phyloP scores from a whole-genome alignment of 495 filamentous ascomycete genomes.

The Haplographium delicatum region DNA sequence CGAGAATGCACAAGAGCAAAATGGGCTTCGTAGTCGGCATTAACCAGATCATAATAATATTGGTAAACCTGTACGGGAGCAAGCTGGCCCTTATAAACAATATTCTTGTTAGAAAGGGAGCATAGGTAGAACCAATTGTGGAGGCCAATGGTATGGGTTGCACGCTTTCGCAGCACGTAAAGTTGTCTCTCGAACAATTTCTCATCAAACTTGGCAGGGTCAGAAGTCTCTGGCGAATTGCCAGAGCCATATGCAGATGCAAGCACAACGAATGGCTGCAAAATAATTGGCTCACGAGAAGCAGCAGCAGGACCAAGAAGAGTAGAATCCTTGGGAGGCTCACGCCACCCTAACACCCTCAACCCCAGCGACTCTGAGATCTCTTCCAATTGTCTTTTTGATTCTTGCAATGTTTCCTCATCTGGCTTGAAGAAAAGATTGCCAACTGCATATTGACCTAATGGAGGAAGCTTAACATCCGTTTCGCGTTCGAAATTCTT shows the following conservation, averaged over 20 bases:
- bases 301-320: slow-evolving; percentile 90
- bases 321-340: slow-evolving; percentile 87
- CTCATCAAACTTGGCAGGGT: slow-evolving; percentile 76
- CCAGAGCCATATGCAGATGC: slow-evolving; percentile 81
- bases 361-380: slow-evolving; percentile 82
- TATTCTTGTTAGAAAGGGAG: slow-evolving; percentile 96
- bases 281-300: slow-evolving; percentile 88
- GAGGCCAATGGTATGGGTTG: slow-evolving; percentile 88
- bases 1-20: slow-evolving; percentile 97
- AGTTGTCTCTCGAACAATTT: slow-evolving; percentile 87
- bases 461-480: slow-evolving; percentile 75
- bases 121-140: slow-evolving; percentile 99
- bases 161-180: slow-evolving; percentile 90
- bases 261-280: slow-evolving; percentile 94
- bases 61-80: slow-evolving; percentile 97
- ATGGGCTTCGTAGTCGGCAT: slow-evolving; percentile 95
- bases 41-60: slow-evolving; percentile 97
- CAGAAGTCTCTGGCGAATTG: slow-evolving; percentile 72
- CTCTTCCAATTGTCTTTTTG: slow-evolving; percentile 83
- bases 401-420: slow-evolving; percentile 78
- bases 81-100: slow-evolving; percentile 98
- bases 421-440: slow-evolving; percentile 99
- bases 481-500: slow-evolving; percentile 95
- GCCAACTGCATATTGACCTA: slow-evolving; percentile 93
- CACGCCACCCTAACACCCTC: slow-evolving; percentile 93